phyloP scores from a whole-genome alignment of 2,329 filamentous ascomycete genomes.

The Colletotrichum destructivum region DNA sequence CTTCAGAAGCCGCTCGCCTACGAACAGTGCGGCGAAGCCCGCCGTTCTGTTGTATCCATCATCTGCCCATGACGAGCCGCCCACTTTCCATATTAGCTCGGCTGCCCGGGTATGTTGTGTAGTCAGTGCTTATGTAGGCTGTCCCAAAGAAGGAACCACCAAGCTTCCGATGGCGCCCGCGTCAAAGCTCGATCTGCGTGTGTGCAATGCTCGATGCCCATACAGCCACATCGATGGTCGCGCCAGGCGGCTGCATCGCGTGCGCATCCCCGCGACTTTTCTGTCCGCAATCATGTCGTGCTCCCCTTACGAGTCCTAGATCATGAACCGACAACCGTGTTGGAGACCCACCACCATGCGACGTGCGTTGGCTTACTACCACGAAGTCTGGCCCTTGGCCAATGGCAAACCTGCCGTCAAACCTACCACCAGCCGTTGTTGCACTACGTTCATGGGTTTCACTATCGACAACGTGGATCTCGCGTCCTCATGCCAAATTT shows the following conservation, averaged over 20 bases:
- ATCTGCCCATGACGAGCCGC: constrained; percentile 14
- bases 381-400: constrained; percentile 3
- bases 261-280: neutral
- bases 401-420: constrained; percentile 23
- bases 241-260: constrained; percentile 1
- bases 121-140: too few species aligned
- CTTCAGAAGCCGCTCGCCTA: constrained; percentile 1
- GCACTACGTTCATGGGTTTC: constrained; percentile 30
- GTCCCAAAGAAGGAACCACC: neutral
- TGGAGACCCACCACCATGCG: neutral
- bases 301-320: constrained; percentile 8
- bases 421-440: constrained; percentile 19
- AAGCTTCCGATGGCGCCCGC: constrained; percentile 22
- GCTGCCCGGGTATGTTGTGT: neutral
- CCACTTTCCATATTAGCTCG: constrained; percentile 14
- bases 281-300: neutral
- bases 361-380: neutral
- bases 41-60: neutral
- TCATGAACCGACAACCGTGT: constrained; percentile 20
- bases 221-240: constrained; percentile 18
- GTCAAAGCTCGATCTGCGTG: constrained; percentile 30
- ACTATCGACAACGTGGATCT: constrained; percentile 17
- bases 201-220: constrained; percentile 26
- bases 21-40: neutral
- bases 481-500: constrained; percentile 9